Evolutionary conservation across 371 early-diverging fungal genomes (phyloP).

Genomic region (Zopfochytrium polystomum): DNA sequence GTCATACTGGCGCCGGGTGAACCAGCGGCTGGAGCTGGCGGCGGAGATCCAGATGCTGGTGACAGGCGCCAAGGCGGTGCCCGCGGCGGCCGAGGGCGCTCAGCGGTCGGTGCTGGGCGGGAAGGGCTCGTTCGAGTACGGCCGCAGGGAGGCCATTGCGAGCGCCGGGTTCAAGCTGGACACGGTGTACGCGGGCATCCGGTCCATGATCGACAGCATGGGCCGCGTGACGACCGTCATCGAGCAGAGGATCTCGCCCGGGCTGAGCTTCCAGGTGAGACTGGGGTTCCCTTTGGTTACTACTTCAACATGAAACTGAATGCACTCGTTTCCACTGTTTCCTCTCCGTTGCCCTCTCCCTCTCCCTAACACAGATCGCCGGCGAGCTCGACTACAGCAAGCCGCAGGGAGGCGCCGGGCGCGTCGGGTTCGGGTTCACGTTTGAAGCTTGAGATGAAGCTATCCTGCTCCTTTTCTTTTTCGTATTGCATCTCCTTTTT

Average conservation of each 20-base stretch:
- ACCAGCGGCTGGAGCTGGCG: conserved; percentile 90
- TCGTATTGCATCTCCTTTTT: background rate
- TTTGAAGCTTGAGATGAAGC: conserved; percentile 34
- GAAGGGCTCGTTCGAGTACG: no score
- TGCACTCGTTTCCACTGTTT: no score
- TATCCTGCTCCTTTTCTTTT: background rate
- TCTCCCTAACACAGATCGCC: no score
- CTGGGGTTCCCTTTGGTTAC: no score
- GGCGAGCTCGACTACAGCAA: conserved; percentile 96
- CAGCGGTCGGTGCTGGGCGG: no score
- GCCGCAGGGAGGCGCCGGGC: conserved; percentile 46
- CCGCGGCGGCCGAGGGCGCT: no score
- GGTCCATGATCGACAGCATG: conserved; percentile 85
- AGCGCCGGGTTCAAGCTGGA: conserved; percentile 95
- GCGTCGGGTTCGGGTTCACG: conserved; percentile 40
- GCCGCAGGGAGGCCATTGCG: conserved; percentile 85
- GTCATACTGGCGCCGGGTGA: conserved; percentile 87
- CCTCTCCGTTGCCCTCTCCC: no score
- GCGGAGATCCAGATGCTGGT: conserved; percentile 83
- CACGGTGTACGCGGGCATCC: conserved; percentile 84
- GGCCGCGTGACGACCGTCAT: conserved; percentile 84
- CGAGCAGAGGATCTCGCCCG: conserved; percentile 94
- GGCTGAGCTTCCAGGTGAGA: conserved; percentile 89
- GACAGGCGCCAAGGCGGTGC: conserved; percentile 42
- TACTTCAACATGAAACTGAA: no score